phyloP scores from a whole-genome alignment of 106 monocot species.

The Hemerocallis citrina region DNA sequence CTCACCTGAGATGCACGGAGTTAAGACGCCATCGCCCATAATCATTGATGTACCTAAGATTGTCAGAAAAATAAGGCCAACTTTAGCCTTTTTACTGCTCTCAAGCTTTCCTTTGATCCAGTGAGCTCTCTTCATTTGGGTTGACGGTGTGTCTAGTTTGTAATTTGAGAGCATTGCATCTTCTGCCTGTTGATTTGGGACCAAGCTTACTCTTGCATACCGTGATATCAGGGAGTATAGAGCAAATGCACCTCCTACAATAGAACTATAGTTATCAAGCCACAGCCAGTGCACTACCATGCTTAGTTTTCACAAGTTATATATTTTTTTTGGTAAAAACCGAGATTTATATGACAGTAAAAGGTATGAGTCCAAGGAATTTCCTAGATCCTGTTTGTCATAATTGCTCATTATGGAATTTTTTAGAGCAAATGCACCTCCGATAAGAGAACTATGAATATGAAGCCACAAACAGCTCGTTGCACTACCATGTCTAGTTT shows the following conservation, averaged over 20 bases:
- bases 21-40: conserved; percentile 72
- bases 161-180: conserved; percentile 64
- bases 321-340: too few species aligned
- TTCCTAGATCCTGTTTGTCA: too few species aligned
- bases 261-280: neutral
- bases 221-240: conserved; percentile 79
- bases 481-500: neutral
- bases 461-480: neutral
- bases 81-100: conserved; percentile 19
- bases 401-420: too few species aligned
- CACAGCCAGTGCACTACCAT: neutral
- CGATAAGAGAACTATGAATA: too few species aligned
- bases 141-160: conserved; percentile 35
- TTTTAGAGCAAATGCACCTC: too few species aligned
- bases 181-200: conserved; percentile 67
- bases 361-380: too few species aligned
- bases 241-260: conserved; percentile 87
- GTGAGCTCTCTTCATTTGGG: conserved; percentile 30
- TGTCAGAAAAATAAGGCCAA: conserved; percentile 36
- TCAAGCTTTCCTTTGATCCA: conserved; percentile 56
- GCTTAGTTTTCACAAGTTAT: neutral
- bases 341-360: too few species aligned
- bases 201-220: conserved; percentile 49
- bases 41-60: conserved; percentile 82
- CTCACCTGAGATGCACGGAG: conserved; percentile 77